Evolutionary conservation across 164 flowering plant species (phyloP).

Genomic region (Hamamelis virginiana): DNA sequence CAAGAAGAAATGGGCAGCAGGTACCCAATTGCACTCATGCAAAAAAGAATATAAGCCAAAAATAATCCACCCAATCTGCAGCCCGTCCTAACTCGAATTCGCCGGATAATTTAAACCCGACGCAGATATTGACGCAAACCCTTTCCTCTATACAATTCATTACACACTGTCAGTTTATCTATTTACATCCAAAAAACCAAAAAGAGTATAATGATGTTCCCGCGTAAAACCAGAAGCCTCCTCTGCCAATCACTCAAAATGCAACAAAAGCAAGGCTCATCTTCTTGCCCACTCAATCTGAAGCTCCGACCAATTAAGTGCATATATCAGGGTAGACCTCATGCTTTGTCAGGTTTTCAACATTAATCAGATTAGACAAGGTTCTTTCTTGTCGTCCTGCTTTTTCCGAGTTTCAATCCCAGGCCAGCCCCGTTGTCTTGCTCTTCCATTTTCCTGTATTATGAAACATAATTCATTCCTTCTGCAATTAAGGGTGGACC

Average conservation of each 20-base stretch:
- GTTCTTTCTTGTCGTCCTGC: background rate
- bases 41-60: conserved; percentile 14
- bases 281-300: conserved; percentile 1
- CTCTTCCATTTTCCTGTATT: conserved; percentile 1
- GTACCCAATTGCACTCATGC: conserved; percentile 13
- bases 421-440: conserved; percentile 28
- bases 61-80: conserved; percentile 10
- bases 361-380: background rate
- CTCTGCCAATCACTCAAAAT: conserved; percentile 5
- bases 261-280: background rate
- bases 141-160: conserved; percentile 39
- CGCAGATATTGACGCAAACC: conserved; percentile 10
- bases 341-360: background rate
- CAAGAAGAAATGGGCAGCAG: conserved; percentile 14
- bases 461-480: conserved; percentile 3
- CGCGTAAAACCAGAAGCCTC: conserved; percentile 11
- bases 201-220: conserved; percentile 1
- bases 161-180: conserved; percentile 33
- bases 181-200: conserved; percentile 31
- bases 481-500: conserved; percentile 1
- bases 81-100: conserved; percentile 2
- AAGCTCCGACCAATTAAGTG: background rate
- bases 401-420: conserved; percentile 11
- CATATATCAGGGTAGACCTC: background rate
- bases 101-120: conserved; percentile 10